Evolutionary conservation across 2,329 filamentous ascomycete species (phyloP).

Genomic region (Pseudogymnoascus sp.): DNA sequence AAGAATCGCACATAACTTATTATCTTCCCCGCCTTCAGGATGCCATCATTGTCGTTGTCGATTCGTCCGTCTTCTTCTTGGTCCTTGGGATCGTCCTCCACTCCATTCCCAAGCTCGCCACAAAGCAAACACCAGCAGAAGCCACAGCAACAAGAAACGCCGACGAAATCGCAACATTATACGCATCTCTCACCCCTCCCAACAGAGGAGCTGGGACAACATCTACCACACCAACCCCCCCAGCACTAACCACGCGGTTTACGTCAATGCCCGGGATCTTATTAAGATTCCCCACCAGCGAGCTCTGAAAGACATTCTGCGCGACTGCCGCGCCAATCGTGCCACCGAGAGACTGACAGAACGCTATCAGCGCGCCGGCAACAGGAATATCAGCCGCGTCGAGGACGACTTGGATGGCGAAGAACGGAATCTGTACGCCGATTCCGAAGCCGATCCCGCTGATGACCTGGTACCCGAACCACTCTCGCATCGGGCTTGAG

Average conservation of each 20-base stretch:
- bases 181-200: not conserved
- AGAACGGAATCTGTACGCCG: conserved; percentile 22
- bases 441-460: conserved; percentile 16
- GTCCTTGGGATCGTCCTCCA: not conserved
- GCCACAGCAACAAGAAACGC: not conserved
- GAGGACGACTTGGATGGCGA: conserved; percentile 45
- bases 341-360: conserved; percentile 61
- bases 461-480: conserved; percentile 30
- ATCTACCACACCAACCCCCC: not conserved
- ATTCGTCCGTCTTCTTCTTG: not conserved
- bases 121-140: not conserved
- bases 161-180: not conserved
- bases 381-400: conserved; percentile 44
- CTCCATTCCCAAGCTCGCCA: not conserved
- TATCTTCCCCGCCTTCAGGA: not conserved
- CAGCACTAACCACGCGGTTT: not conserved
- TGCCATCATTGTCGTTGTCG: not conserved
- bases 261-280: not conserved
- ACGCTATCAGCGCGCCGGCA: conserved; percentile 47
- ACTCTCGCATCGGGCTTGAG: conserved; percentile 30
- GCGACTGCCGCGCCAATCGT: conserved; percentile 59
- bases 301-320: conserved; percentile 52
- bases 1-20: not conserved
- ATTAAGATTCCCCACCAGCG: not conserved
- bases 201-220: not conserved